phyloP scores from a whole-genome alignment of 768 basidiomycete species.

The Boletus tylopilopsis region DNA sequence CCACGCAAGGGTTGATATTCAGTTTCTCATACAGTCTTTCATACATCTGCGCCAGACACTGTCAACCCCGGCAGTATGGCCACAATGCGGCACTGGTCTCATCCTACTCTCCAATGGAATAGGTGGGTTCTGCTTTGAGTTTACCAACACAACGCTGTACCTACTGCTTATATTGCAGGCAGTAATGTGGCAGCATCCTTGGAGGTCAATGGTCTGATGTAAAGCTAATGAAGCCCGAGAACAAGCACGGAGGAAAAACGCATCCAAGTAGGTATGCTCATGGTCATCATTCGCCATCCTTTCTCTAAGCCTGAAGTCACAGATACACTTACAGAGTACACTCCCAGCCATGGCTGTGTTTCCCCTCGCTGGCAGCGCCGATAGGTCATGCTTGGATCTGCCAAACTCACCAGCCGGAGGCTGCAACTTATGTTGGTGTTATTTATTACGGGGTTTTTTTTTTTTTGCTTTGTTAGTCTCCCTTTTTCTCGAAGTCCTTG shows the following conservation, averaged over 20 bases:
- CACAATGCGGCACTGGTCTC: slow-evolving; percentile 72
- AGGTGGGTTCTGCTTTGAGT: slow-evolving; percentile 37
- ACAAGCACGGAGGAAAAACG: slow-evolving; percentile 38
- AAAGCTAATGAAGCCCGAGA: slow-evolving; percentile 39
- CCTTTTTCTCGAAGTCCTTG: neutral
- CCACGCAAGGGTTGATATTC: slow-evolving; percentile 77
- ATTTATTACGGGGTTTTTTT: slow-evolving; percentile 67
- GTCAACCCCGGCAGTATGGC: slow-evolving; percentile 51
- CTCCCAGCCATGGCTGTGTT: slow-evolving; percentile 46
- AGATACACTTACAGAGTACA: slow-evolving; percentile 75
- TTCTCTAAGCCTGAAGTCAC: neutral
- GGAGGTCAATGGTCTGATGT: slow-evolving; percentile 60
- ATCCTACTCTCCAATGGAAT: slow-evolving; percentile 71
- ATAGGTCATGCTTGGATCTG: slow-evolving; percentile 76
- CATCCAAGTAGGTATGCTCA: slow-evolving; percentile 47
- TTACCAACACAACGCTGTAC: neutral
- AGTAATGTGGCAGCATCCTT: slow-evolving; percentile 46
- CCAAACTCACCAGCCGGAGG: slow-evolving; percentile 57
- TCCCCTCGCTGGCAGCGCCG: slow-evolving; percentile 57
- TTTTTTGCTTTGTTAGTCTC: slow-evolving; percentile 45
- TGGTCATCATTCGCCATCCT: neutral
- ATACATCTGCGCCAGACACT: slow-evolving; percentile 78
- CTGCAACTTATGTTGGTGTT: slow-evolving; percentile 68
- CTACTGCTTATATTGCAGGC: slow-evolving; percentile 27
- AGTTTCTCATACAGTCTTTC: slow-evolving; percentile 65